Base-by-base conservation (phyloP, 2,329 filamentous ascomycete species). In the Paraconiothyrium brasiliense region DNA sequence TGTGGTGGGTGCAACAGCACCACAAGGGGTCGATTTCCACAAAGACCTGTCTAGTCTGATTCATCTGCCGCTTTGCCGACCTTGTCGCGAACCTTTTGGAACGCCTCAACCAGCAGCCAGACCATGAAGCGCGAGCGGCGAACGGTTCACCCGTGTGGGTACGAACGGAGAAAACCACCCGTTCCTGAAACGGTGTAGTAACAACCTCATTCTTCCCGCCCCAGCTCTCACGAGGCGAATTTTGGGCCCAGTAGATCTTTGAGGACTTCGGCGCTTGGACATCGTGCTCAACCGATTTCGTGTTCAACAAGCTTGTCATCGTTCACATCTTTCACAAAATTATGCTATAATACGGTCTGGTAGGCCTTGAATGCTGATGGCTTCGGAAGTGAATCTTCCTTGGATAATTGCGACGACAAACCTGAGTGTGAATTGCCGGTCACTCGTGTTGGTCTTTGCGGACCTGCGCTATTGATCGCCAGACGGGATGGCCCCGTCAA, bases 121-220 rank as follows among this genome's bases (percentile, higher is more conserved):
- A 57, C 51, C 35, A 49, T 46, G 39, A 50, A 62, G 37, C 55
- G 64, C 51, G 52, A 65, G 65, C 63, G 55, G 63, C 54, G 52
- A 65, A 66, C 63, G 55, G 54, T 66, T 62, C 63, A 52, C 44
- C 57, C 52, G 62, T 64, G 60, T 59, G 54, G 58, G 63, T 60
- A 59, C 67, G 43, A 56, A 56, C 54, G 70, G 70, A 73, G 60
- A 71, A 66, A 54, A 60, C 49, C 58, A 64, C 55, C 67, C 69
- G 67, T 70, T 66, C 67, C 66, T 58, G 61, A 67, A 69, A 30
- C 34, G 63, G 68, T 44, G 44, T 70, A 54, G 59, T 47, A 41
- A 52, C 41, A 34, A 58, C 57, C 49, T 51, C 63, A 51, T 56
- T 64, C 57, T 59, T 54, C 61, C 63, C 62, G 62, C 37, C 54